These are phyloP conservation scores for Hyaloperonospora brassicae DNA, from an alignment of 352 stramenopile species.

Conservation along the genomic window DNA sequence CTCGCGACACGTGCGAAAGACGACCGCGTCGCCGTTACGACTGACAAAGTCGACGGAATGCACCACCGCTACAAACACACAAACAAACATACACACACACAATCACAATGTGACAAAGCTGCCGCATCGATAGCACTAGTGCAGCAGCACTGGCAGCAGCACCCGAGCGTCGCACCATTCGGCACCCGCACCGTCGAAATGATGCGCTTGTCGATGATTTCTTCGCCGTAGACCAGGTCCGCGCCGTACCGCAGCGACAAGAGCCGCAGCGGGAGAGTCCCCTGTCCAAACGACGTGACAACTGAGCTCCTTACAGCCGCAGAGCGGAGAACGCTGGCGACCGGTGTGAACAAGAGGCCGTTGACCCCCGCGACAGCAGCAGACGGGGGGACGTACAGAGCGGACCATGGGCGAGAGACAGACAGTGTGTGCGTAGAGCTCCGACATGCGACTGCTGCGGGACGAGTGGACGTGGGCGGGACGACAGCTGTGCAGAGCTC, in stretches of 20 bases:
- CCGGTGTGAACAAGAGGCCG: not conserved
- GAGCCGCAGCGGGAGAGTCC: conserved; percentile 86
- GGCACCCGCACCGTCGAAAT: conserved; percentile 66
- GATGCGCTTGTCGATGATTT: conserved; percentile 93
- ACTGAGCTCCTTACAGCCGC: conserved; percentile 6
- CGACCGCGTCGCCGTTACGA: conserved; percentile 73
- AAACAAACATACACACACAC: not conserved
- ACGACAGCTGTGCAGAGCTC: too few relatives aligned
- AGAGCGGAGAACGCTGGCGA: not conserved
- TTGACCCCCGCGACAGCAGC: too few relatives aligned
- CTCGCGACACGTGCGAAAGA: conserved; percentile 83
- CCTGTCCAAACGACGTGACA: conserved; percentile 29
- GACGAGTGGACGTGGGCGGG: too few relatives aligned
- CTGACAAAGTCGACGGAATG: conserved; percentile 88
- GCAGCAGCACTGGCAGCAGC: not conserved
- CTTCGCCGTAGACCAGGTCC: conserved; percentile 90
- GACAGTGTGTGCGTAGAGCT: conserved; percentile 68
- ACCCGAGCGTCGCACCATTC: conserved; percentile 44
- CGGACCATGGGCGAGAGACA: conserved; percentile 93
- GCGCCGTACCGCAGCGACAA: conserved; percentile 89
- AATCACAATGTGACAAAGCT: not conserved
- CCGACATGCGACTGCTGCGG: conserved; percentile 20
- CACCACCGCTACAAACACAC: conserved; percentile 36
- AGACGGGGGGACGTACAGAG: conserved; percentile 44
- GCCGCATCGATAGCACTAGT: not conserved